Conservation (phyloP, 2,329 filamentous ascomycete genomes). For the Epichloe uncinata region DNA sequence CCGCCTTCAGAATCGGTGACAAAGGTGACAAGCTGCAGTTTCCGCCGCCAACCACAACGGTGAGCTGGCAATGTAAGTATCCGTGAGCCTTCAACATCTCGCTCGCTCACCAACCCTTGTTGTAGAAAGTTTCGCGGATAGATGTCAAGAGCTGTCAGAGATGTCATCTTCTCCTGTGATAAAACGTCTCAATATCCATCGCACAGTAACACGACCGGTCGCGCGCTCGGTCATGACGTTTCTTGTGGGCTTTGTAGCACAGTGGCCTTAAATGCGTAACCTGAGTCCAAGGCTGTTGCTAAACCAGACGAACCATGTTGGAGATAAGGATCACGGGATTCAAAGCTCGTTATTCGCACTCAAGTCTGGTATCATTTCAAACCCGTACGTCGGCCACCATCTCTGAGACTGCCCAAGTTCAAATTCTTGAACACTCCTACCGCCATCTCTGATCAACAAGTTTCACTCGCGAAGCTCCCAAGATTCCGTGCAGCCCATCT, state of each 20-base stretch:
- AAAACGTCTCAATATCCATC: background rate
- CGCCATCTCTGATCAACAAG: too few species aligned
- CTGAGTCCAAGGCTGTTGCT: background rate
- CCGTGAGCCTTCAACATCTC: background rate
- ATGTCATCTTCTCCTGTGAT: background rate
- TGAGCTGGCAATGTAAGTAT: slow-evolving; percentile 4
- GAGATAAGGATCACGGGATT: background rate
- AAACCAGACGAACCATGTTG: slow-evolving; percentile 1
- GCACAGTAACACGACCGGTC: background rate
- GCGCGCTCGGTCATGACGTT: background rate
- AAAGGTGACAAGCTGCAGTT: background rate
- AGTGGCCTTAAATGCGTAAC: background rate
- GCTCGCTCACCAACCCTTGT: background rate
- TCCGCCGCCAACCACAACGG: background rate
- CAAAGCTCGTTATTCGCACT: background rate
- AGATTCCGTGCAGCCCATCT: too few species aligned
- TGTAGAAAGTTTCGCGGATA: background rate
- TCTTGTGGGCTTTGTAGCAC: background rate
- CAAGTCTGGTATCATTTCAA: too few species aligned
- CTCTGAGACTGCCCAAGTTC: too few species aligned
- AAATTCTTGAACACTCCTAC: too few species aligned
- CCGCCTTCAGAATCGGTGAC: background rate
- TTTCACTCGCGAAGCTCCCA: too few species aligned
- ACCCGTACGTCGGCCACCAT: too few species aligned
- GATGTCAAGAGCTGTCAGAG: background rate